Base-by-base conservation (phyloP, 164 flowering plant genomes). In the Malania oleifera region DNA sequence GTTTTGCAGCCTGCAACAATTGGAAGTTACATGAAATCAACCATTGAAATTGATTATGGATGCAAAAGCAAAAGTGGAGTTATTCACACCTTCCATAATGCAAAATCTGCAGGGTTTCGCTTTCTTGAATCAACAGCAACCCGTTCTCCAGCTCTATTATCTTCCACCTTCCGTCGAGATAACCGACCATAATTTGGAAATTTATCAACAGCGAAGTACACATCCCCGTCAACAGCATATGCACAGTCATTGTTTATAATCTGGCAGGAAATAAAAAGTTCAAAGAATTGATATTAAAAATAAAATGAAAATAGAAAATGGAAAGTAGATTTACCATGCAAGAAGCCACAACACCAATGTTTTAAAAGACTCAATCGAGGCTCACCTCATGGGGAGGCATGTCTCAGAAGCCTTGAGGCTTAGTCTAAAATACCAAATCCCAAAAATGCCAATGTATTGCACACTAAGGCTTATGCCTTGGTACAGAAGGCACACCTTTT, bases 61-160 rank as follows among this genome's bases (percentile, higher is more conserved):
- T 10, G 12, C 18, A 17, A 52, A 37, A 41, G 23, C 49, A 27
- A n/a, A 23, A 23, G 20, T 3, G 23, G 27, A 39, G 3, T 29
- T 35, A 27, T 24, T 52, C 52, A 28, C 43, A 89, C 98, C 82
- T 92, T 92, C 97, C 97, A 90, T 63, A 89, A 63, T 24, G 98
- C 97, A 82, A 93, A 90, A 67, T 93, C 98, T 37, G 92, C 87
- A 56, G 90, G 91, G 70, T 87, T 75, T 13, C 65, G 72, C 73
- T 93, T 93, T 64, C 95, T 83, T 46, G 78, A 62, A 66, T 89
- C 96, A 58, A 86, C 73, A 26, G 84, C 84, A 68, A 90, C 87
- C 22, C 96, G 80, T 67, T 82, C 98, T 26, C 98, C 98, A 39
- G 95, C 89, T 63, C 92, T 80, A 59, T 84, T 84, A 64, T 87